Percentiles rank a stretch among this genome's conserved stretches.
Conservation (phyloP, 2,329 filamentous ascomycete genomes). For the Microdochium paspali region DNA sequence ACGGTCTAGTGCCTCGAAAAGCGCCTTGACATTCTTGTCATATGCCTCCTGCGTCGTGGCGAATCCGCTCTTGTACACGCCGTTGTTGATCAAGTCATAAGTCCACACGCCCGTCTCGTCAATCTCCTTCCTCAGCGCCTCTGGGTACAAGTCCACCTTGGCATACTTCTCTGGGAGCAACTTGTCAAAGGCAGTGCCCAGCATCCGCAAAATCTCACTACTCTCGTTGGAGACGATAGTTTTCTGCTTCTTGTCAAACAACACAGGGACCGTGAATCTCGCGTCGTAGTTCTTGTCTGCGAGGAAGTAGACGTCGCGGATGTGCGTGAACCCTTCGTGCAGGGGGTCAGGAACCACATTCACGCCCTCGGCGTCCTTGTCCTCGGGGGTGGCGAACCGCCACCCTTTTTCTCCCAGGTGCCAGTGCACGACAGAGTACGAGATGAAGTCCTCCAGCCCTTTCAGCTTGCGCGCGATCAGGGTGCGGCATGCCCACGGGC, state of each 20-base stretch:
- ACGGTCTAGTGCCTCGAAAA: slow-evolving; percentile 71
- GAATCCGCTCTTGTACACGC: slow-evolving; percentile 71
- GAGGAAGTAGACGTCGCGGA: slow-evolving; percentile 73
- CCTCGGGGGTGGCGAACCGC: slow-evolving; percentile 65
- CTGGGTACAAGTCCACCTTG: slow-evolving; percentile 58
- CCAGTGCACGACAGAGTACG: slow-evolving; percentile 82
- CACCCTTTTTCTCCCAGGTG: slow-evolving; percentile 67
- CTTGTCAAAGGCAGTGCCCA: slow-evolving; percentile 73
- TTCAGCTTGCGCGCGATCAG: slow-evolving; percentile 86
- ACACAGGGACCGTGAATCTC: slow-evolving; percentile 78
- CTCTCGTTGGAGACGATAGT: slow-evolving; percentile 88
- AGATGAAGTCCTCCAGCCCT: slow-evolving; percentile 78
- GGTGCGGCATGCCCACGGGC: slow-evolving; percentile 85
- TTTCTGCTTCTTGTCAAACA: slow-evolving; percentile 70
- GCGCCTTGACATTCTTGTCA: slow-evolving; percentile 56
- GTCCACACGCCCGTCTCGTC: slow-evolving; percentile 75
- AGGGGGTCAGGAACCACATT: slow-evolving; percentile 60
- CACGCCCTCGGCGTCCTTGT: slow-evolving; percentile 42
- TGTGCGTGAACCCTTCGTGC: slow-evolving; percentile 57
- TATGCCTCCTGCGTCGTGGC: slow-evolving; percentile 79
- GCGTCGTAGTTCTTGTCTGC: slow-evolving; percentile 63
- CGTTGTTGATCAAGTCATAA: slow-evolving; percentile 65
- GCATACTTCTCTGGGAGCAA: slow-evolving; percentile 51
- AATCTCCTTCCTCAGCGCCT: slow-evolving; percentile 54
- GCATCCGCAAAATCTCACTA: slow-evolving; percentile 86